Evolutionary conservation across 805 yeast genomes (phyloP).

Genomic region (Teunomyces barrocoloradensis): DNA sequence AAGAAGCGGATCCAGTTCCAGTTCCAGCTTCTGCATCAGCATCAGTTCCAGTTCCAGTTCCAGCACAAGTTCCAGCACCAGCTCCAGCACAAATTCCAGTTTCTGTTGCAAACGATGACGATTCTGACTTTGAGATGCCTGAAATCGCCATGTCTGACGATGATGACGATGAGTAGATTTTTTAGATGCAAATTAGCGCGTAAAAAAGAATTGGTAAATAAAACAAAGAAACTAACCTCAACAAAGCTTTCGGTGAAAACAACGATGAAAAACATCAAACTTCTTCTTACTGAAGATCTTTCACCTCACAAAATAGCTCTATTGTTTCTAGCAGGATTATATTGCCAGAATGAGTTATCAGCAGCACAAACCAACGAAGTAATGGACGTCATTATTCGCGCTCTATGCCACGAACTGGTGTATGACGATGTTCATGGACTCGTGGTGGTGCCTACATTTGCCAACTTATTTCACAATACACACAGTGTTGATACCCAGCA

Average conservation of each 20-base stretch:
- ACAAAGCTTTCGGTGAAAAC: too few species aligned
- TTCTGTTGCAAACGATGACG: slow-evolving; percentile 21
- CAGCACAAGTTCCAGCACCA: slow-evolving; percentile 6
- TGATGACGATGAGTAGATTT: slow-evolving; percentile 35
- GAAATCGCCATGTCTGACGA: slow-evolving; percentile 40
- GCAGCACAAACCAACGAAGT: not conserved
- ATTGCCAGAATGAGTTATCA: slow-evolving; percentile 41
- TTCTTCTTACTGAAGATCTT: slow-evolving; percentile 38
- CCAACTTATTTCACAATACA: slow-evolving; percentile 19
- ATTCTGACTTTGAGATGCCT: slow-evolving; percentile 54
- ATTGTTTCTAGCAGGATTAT: slow-evolving; percentile 46
- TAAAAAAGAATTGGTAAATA: not conserved
- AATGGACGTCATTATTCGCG: not conserved
- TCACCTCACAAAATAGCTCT: slow-evolving; percentile 57
- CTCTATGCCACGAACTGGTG: slow-evolving; percentile 24
- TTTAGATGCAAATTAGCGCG: not conserved
- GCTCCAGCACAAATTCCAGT: slow-evolving; percentile 3
- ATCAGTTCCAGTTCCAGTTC: slow-evolving; percentile 6
- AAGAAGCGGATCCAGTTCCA: slow-evolving; percentile 3
- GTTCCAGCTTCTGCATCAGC: slow-evolving; percentile 5
- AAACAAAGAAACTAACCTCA: too few species aligned
- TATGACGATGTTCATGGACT: slow-evolving; percentile 16
- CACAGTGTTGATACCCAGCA: slow-evolving; percentile 22
- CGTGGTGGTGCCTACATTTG: slow-evolving; percentile 31
- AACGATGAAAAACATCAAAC: slow-evolving; percentile 11